Conservation (phyloP, 495 filamentous ascomycete species). For the Penicillium mononematosum region DNA sequence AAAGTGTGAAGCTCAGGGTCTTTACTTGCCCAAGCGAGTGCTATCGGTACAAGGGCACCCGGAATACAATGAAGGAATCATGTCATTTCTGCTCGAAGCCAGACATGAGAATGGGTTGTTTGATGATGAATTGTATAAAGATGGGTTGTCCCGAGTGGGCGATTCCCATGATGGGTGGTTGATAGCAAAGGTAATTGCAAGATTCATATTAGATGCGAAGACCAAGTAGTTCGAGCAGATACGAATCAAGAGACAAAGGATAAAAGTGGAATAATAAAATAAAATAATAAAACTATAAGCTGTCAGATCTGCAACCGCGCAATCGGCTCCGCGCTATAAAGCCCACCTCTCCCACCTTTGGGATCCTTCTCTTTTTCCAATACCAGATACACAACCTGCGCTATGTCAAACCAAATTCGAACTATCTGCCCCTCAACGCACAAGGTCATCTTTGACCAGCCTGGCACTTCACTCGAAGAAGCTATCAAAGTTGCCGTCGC, state of each 20-base stretch:
- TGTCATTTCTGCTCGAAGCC: slow-evolving; percentile 59
- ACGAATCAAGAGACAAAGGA: background rate
- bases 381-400: slow-evolving; percentile 14
- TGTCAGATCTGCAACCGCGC: slow-evolving; percentile 3
- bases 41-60: slow-evolving; percentile 87
- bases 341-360: slow-evolving; percentile 6
- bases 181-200: slow-evolving; percentile 63
- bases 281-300: background rate
- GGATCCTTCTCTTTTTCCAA: background rate
- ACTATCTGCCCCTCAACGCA: slow-evolving; percentile 89
- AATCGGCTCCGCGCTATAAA: slow-evolving; percentile 18
- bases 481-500: slow-evolving; percentile 62
- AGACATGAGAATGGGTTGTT: slow-evolving; percentile 65
- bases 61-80: slow-evolving; percentile 75
- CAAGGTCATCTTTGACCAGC: slow-evolving; percentile 75
- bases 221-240: background rate
- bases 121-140: slow-evolving; percentile 56
- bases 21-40: slow-evolving; percentile 60
- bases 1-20: slow-evolving; percentile 69
- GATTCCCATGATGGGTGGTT: slow-evolving; percentile 69
- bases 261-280: background rate
- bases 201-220: slow-evolving; percentile 58
- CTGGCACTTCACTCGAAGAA: slow-evolving; percentile 67
- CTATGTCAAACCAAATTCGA: slow-evolving; percentile 80
- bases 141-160: slow-evolving; percentile 58